Percentiles rank a stretch among this genome's conserved stretches.
phyloP scores from a whole-genome alignment of 495 filamentous ascomycete genomes.

The Rhypophila decipiens region DNA sequence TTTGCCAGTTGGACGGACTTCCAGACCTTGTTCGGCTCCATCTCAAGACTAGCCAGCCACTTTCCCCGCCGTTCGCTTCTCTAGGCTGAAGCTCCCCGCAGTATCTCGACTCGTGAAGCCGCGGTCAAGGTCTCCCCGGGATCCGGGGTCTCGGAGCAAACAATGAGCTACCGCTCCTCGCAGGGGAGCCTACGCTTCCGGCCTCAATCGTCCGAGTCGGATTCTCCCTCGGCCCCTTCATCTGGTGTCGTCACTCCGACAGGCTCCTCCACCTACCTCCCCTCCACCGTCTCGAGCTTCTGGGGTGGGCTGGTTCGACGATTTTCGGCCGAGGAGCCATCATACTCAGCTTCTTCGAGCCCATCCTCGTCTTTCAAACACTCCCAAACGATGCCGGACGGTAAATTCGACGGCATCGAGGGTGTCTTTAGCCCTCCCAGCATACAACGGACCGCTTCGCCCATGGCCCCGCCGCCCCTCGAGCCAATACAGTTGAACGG shows the following conservation, averaged over 20 bases:
- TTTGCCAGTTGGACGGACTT: too few relatives aligned
- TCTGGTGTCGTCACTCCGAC: constrained; percentile 29
- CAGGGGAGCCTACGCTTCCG: constrained; percentile 9
- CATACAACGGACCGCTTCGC: constrained; percentile 25
- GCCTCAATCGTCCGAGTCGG: constrained; percentile 17
- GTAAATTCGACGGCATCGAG: constrained; percentile 25
- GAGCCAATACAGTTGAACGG: constrained; percentile 38
- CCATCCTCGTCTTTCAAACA: constrained; percentile 7
- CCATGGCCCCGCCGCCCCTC: constrained; percentile 36
- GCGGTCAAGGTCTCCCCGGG: too few relatives aligned
- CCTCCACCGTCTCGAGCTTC: constrained; percentile 24
- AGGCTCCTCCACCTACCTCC: constrained; percentile 14
- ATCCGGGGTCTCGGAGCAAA: too few relatives aligned
- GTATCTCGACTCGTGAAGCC: too few relatives aligned
- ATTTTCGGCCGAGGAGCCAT: constrained; percentile 23
- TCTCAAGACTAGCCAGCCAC: too few relatives aligned
- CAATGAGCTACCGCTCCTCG: constrained; percentile 20
- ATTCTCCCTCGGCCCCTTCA: constrained; percentile 19
- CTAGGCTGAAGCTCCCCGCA: too few relatives aligned
- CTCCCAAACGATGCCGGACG: constrained; percentile 10
- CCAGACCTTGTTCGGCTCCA: too few relatives aligned
- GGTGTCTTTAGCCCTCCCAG: constrained; percentile 34
- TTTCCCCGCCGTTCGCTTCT: too few relatives aligned
- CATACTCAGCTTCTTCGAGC: neutral
- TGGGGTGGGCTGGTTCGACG: constrained; percentile 31